Conservation (phyloP, 176 grass and related monocot species). For the Bothriochloa decipiens region DNA sequence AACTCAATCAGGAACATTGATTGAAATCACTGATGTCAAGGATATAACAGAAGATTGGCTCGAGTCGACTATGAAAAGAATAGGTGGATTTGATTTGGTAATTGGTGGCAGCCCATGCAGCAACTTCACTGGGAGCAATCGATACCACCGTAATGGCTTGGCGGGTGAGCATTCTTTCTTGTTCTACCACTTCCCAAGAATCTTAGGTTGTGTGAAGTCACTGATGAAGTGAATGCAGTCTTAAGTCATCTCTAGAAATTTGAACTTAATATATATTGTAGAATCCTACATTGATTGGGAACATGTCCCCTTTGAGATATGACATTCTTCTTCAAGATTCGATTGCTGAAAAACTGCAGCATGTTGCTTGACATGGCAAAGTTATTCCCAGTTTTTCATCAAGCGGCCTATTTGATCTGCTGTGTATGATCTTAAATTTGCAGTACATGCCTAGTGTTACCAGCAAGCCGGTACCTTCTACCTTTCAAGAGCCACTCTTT, state of each 20-base stretch:
- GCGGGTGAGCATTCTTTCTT: not conserved
- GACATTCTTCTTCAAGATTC: conserved; percentile 72
- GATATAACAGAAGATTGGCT: conserved; percentile 40
- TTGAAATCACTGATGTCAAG: conserved; percentile 66
- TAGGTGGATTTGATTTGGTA: conserved; percentile 8
- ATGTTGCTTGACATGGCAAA: conserved; percentile 47
- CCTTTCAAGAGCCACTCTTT: conserved; percentile 12
- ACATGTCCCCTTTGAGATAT: conserved; percentile 61
- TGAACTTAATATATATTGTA: not conserved
- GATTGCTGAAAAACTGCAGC: conserved; percentile 58
- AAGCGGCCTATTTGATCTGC: not conserved
- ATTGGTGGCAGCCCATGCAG: conserved; percentile 14
- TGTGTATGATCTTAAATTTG: conserved; percentile 20
- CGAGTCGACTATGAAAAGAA: not conserved
- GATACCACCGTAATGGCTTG: conserved; percentile 1
- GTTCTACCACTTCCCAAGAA: conserved; percentile 1
- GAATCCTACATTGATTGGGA: not conserved
- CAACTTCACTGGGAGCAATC: conserved; percentile 1
- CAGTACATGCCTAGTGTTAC: conserved; percentile 29
- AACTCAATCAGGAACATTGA: conserved; percentile 67
- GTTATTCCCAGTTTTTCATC: not conserved
- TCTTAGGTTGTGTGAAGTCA: not conserved
- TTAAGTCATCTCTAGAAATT: not conserved
- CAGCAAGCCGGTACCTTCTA: conserved; percentile 12
- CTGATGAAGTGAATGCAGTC: not conserved